Percentiles rank a stretch among this genome's conserved stretches.
Conservation (phyloP, 2,329 filamentous ascomycete species). For the Colletotrichum melonis region DNA sequence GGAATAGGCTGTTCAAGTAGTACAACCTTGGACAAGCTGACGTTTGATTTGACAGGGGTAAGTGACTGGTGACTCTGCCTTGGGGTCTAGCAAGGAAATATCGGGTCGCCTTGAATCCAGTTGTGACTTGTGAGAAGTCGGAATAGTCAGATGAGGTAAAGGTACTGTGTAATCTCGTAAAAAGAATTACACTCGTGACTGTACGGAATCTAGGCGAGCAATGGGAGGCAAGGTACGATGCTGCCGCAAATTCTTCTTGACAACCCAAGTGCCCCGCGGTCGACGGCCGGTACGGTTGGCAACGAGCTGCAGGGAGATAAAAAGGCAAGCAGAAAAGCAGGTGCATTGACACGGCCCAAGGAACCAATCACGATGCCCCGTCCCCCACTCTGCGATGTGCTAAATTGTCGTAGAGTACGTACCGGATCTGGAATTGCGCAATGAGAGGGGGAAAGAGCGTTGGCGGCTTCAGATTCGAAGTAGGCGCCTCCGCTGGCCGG, state of each 20-base stretch:
- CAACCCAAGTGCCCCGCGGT: slow-evolving; percentile 11
- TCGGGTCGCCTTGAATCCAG: neutral
- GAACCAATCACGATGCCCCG: slow-evolving; percentile 24
- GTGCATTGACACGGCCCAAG: slow-evolving; percentile 17
- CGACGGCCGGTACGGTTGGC: slow-evolving; percentile 21
- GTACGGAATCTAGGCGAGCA: neutral
- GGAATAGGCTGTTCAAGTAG: slow-evolving; percentile 21
- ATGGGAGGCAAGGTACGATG: neutral
- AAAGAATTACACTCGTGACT: neutral
- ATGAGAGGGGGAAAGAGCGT: slow-evolving; percentile 27
- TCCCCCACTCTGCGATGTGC: slow-evolving; percentile 30
- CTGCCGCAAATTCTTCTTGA: slow-evolving; percentile 16
- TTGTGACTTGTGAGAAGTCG: neutral
- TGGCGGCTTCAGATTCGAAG: slow-evolving; percentile 10
- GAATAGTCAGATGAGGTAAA: neutral
- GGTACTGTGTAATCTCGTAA: neutral
- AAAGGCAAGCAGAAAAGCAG: slow-evolving; percentile 7
- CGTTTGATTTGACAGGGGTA: slow-evolving; percentile 5
- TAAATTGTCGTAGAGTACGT: slow-evolving; percentile 18
- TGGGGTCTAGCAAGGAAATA: neutral
- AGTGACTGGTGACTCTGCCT: neutral
- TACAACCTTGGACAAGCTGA: slow-evolving; percentile 18
- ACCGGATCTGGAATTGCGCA: slow-evolving; percentile 30
- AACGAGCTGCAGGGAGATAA: slow-evolving; percentile 6
- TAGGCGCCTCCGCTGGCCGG: neutral